Evolutionary conservation across 1,139 yeast genomes (phyloP), one percentile per base, ranked within the genome.

Genomic region (Candida smagusa): DNA sequence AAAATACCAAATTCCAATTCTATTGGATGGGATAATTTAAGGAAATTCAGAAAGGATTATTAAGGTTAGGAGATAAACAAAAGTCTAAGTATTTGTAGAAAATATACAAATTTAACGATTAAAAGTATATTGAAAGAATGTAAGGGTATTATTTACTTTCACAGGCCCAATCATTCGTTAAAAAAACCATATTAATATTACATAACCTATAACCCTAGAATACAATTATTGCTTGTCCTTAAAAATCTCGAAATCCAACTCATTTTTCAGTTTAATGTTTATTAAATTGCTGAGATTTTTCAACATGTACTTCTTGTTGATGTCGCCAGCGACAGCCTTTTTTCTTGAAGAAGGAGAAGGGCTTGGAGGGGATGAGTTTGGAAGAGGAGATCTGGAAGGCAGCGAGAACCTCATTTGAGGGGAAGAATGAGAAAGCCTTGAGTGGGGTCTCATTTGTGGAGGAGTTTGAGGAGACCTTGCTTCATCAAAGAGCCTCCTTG

Each of bases 21-120:
- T n/a, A 40, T 71, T 34, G 77, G 70, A 2, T 71, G 76, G 77
- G 76, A 69, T 40, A 71, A 71, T 42, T 50, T 71, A 38, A 59
- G 61, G 40, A 68, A 65, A 48, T 70, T 59, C 43, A 56, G 56
- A 30, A 47, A 42, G 9, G 42, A 42, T 13, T 37, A 31, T 22
- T 28, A 12, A 11, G 9, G 22, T 13, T 19, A 4, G 13, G n/a
- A 8, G 19, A 28, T 16, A 3, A 16, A 3, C 19, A 23, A 24
- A 19, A 9, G 12, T 30, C 6, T 16, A 11, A n/a, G 5, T 28
- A 12, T n/a, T 19, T 28, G 30, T 28, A 28, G 30, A 9, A 9
- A 28, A 19, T 12, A 19, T 19, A 12, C 30, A 28, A 12, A 12
- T 11, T 11, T 28, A 6, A 28, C 9, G 16, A 28, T 28, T 28